These are phyloP conservation scores for Byssothecium circinans DNA, from an alignment of 2,329 filamentous ascomycete species.

Conservation along the genomic window DNA sequence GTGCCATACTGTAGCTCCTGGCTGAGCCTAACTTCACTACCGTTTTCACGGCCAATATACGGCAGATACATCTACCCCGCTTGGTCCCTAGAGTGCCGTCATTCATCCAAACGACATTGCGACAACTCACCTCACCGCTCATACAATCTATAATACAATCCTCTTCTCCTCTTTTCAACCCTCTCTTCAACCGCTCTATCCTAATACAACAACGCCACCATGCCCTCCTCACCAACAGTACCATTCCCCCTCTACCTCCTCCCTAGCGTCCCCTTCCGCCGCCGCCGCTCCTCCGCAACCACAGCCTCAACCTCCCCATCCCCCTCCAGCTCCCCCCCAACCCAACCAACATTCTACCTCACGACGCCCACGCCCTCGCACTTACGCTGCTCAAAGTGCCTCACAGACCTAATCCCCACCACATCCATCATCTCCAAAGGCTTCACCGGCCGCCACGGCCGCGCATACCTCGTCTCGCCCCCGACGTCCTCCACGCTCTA, in stretches of 20 bases:
- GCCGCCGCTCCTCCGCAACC: slow-evolving; percentile 46
- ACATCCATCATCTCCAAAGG: slow-evolving; percentile 65
- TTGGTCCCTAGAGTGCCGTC: neutral
- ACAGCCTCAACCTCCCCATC: slow-evolving; percentile 30
- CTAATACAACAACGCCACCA: neutral
- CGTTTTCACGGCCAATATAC: no score
- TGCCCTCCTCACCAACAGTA: slow-evolving; percentile 19
- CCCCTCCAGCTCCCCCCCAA: slow-evolving; percentile 27
- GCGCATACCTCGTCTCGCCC: slow-evolving; percentile 63
- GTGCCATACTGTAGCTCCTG: neutral
- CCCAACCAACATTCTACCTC: slow-evolving; percentile 29
- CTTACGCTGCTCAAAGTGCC: slow-evolving; percentile 62
- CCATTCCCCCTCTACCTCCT: slow-evolving; percentile 49
- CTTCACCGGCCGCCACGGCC: slow-evolving; percentile 66
- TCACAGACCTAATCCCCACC: slow-evolving; percentile 60
- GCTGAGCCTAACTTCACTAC: no score
- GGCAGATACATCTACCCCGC: neutral
- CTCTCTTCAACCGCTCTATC: neutral
- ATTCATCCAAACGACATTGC: neutral
- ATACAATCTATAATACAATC: neutral
- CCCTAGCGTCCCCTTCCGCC: slow-evolving; percentile 42
- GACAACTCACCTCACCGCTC: neutral
- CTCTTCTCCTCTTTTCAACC: neutral
- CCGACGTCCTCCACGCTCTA: slow-evolving; percentile 35
- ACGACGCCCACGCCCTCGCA: slow-evolving; percentile 50